Base-by-base conservation (phyloP, 768 basidiomycete species). In the Rhizopogon sp. region DNA sequence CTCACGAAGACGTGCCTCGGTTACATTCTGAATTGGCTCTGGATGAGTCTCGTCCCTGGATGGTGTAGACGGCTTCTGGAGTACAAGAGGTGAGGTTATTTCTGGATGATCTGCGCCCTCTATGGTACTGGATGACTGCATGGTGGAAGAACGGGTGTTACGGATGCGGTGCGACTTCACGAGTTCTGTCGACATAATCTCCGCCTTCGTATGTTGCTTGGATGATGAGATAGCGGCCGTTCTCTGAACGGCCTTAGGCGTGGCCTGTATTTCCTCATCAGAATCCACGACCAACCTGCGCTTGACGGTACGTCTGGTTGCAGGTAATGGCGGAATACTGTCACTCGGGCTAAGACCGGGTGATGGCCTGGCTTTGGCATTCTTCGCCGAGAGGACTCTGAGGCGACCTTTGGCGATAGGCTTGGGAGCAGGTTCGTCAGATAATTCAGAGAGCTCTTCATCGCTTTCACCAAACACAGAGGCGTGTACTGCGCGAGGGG, bases 381-480 rank as follows among this genome's bases (percentile, higher is more conserved):
- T 45, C 22, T 39, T 37, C 3, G 50, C 49, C 2, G 46, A 40
- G 9, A 41, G 55, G 9, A 25, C 25, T 25, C 25, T 25, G 25
- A 56, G 56, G 8, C 49, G 46, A 39, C 41, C 42, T 16, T 54
- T 43, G 16, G 9, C 13, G 45, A 31, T 29, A 33, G n/a, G 29
- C 13, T 33, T 53, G 29, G 17, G 25, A 9, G 49, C 17, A 51
- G 64, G 64, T 44, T 67, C 60, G 39, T 72, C 65, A 16, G 72
- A 73, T 55, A 73, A 60, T 45, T 74, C 69, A 28, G 72, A 73
- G 28, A 68, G 54, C 42, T 65, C 57, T 22, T 64, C 65, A 25
- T 70, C 62, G 46, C 42, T 37, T 50, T 53, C 56, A 17, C 55
- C 62, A 57, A 64, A 62, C n/a, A 57, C 43, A 14, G 56, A 62